Conservation (phyloP, 2,329 filamentous ascomycete species). For the Tolypocladium paradoxum region DNA sequence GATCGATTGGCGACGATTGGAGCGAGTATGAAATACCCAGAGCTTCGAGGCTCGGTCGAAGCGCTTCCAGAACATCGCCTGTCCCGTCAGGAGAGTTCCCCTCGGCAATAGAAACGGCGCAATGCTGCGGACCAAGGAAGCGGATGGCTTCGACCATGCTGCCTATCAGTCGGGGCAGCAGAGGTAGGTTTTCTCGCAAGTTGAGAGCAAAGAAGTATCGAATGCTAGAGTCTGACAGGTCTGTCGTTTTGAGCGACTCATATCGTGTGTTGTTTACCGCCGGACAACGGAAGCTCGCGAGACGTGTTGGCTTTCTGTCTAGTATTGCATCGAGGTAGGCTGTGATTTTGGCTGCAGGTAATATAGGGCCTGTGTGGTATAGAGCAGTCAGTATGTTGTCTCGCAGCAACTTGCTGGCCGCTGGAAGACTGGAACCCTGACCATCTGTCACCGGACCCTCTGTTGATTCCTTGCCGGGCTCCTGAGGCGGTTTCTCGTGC, state of each 20-base stretch:
- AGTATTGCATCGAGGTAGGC: not conserved
- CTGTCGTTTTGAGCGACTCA: not conserved
- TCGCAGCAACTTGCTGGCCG: not conserved
- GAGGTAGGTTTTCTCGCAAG: constrained; percentile 27
- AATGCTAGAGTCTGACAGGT: not conserved
- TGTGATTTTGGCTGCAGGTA: not conserved
- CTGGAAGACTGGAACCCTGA: not conserved
- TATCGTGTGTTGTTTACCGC: not conserved
- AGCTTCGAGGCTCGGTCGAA: constrained; percentile 26
- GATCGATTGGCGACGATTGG: constrained; percentile 30
- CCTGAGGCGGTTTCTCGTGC: not conserved
- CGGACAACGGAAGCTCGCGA: not conserved
- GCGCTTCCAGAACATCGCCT: constrained; percentile 30
- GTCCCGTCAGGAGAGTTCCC: constrained; percentile 42
- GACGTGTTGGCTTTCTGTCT: not conserved
- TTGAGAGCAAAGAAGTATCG: constrained; percentile 42
- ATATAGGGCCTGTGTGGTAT: not conserved
- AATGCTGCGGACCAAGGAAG: constrained; percentile 36
- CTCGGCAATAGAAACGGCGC: constrained; percentile 41
- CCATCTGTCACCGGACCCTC: not conserved
- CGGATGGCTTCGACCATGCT: constrained; percentile 36
- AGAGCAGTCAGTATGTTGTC: not conserved
- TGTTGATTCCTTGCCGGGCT: not conserved
- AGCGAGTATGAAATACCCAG: constrained; percentile 31
- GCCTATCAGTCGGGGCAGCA: constrained; percentile 34